Base-by-base conservation (phyloP, 2,329 filamentous ascomycete genomes). In the Hypomyces perniciosus region DNA sequence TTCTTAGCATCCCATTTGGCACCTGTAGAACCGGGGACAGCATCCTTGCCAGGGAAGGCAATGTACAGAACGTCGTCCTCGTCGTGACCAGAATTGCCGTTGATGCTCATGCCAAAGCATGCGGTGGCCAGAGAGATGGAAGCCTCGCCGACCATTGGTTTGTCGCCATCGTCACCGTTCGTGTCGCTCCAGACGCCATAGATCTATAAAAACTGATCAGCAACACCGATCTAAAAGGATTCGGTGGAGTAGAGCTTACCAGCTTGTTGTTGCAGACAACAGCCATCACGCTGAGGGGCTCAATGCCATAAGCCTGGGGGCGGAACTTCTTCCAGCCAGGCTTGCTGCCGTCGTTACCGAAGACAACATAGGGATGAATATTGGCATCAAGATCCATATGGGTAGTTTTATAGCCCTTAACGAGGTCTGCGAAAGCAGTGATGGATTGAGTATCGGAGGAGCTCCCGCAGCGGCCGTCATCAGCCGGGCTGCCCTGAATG, bases 171-270 rank as follows among this genome's bases (percentile, higher is more conserved):
- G 44, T 73, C 77, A 40, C 79, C 81, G 54, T 84, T 84, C 33
- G 75, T 76, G 55, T 84, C 80, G 20, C 79, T 81, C 80, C 79
- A 84, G 45, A 83, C 66, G 8, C 78, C 80, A 59, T 83, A 83
- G 55, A 74, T 68, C 73, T 77, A 41, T 51, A 8, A 13, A 35
- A 8, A 30, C 41, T 20, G 20, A 3, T 20, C 39, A 31, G 9
- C 8, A 44, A 30, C 12, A 27, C 2, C 9, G 3, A 41, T n/a
- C 9, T n/a, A 26, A 10, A 26, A 42, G 2, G 6, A 28, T 31
- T 13, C 6, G 37, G 12, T 4, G 8, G 35, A 20, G 9, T 2
- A 9, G 27, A 2, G 41, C 56, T 39, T 60, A 73, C 72, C 61
- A 79, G 61, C 57, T 76, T 68, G 44, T 71, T 64, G 40, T 68